These are phyloP conservation scores for Stachybotrys echinatus DNA, from an alignment of 2,329 filamentous ascomycete species.

Conservation along the genomic window DNA sequence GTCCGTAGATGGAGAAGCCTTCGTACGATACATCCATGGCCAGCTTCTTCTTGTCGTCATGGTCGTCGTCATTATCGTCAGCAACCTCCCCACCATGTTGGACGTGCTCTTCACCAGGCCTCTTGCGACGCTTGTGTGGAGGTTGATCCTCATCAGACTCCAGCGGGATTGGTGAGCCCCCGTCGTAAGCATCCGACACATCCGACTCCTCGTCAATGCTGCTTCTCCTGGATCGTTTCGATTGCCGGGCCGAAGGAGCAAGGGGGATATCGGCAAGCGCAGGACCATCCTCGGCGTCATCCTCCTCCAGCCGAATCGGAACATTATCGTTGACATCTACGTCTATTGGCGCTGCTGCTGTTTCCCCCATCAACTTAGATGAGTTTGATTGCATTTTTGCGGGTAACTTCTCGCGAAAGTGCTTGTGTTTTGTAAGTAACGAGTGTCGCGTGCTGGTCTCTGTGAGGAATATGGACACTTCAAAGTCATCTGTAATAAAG, in stretches of 20 bases:
- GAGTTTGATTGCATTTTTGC: conserved; percentile 56
- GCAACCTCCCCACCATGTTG: not conserved
- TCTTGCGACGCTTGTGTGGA: conserved; percentile 40
- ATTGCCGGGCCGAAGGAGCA: conserved; percentile 3
- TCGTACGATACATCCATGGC: conserved; percentile 84
- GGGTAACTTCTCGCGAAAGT: conserved; percentile 56
- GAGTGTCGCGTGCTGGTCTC: conserved; percentile 82
- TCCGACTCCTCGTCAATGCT: conserved; percentile 19
- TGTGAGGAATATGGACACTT: conserved; percentile 89
- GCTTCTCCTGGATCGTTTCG: conserved; percentile 11
- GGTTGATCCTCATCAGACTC: conserved; percentile 29
- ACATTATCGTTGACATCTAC: conserved; percentile 38
- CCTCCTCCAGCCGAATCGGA: conserved; percentile 36
- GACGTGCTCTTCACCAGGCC: conserved; percentile 16
- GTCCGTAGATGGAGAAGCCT: conserved; percentile 92
- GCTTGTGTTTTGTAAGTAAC: conserved; percentile 79
- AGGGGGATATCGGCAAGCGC: conserved; percentile 29
- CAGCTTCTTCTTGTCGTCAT: conserved; percentile 86
- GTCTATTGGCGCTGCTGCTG: conserved; percentile 48
- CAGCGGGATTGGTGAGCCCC: not conserved
- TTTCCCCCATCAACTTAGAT: conserved; percentile 52
- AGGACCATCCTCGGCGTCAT: conserved; percentile 23
- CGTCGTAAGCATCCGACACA: conserved; percentile 14
- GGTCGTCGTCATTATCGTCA: conserved; percentile 21
- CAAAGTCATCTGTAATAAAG: conserved; percentile 71